Conservation (phyloP, 2,329 filamentous ascomycete species). For the Colletotrichum salicis region DNA sequence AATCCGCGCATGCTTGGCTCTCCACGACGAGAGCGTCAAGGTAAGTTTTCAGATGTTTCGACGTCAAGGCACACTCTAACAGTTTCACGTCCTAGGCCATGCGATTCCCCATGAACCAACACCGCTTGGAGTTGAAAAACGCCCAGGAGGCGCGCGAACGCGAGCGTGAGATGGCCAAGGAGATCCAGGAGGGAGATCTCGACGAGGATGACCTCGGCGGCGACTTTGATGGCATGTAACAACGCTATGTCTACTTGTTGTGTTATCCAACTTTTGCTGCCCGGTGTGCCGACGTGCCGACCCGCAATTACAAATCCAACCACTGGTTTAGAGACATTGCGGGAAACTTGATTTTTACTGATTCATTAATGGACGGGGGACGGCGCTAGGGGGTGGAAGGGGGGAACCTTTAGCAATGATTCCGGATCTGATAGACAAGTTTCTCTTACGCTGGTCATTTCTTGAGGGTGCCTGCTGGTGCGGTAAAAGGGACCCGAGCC, state of each 20-base stretch:
- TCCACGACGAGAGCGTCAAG: slow-evolving; percentile 99
- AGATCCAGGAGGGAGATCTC: slow-evolving; percentile 97
- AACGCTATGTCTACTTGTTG: slow-evolving; percentile 24
- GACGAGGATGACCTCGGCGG: slow-evolving; percentile 96
- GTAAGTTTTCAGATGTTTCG: slow-evolving; percentile 55
- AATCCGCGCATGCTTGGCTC: slow-evolving; percentile 87
- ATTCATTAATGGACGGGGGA: slow-evolving; percentile 12
- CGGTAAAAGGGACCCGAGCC: background rate
- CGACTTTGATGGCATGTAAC: slow-evolving; percentile 95
- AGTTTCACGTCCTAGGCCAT: slow-evolving; percentile 73
- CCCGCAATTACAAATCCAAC: slow-evolving; percentile 10
- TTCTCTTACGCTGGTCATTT: slow-evolving; percentile 11
- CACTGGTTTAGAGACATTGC: slow-evolving; percentile 12
- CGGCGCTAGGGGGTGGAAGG: slow-evolving; percentile 14
- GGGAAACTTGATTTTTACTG: background rate
- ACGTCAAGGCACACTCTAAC: slow-evolving; percentile 40
- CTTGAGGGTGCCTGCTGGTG: background rate
- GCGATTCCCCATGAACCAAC: slow-evolving; percentile 99
- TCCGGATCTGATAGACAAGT: slow-evolving; percentile 28
- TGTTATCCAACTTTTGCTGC: slow-evolving; percentile 24
- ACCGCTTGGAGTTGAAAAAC: slow-evolving; percentile 95
- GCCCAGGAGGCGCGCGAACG: slow-evolving; percentile 97
- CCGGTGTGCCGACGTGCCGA: slow-evolving; percentile 7
- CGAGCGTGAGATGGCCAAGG: slow-evolving; percentile 96
- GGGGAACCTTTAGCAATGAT: slow-evolving; percentile 6